Base-by-base conservation (phyloP, 2,329 filamentous ascomycete species). In the Arthroderma uncinatum region DNA sequence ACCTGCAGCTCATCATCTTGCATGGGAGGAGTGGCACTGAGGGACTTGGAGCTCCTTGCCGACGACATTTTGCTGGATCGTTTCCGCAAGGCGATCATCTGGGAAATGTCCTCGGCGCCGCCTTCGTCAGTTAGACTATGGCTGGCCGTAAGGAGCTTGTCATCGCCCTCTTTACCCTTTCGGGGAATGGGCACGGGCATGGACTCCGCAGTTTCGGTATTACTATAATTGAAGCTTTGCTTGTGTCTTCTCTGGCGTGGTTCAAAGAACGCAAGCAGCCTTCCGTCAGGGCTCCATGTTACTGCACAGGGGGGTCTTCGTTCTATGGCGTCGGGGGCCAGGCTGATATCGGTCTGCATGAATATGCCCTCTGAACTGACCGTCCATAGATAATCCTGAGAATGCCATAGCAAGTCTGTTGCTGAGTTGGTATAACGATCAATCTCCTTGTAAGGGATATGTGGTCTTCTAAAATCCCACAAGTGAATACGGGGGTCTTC, bases 361-460 rank as follows among this genome's bases (percentile, higher is more conserved):
- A 85, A 84, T 8, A 78, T 74, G 12, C 82, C 82, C 59, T 81
- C 78, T 50, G 78, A 75, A 5, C 80, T 81, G 42, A 83, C 82
- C 10, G 81, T 83, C 82, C 82, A 85, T 37, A 85, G 71, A 5
- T 82, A 71, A 65, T 84, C 81, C 67, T 82, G 80, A 54, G 81
- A 82, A 63, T 81, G 80, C 82, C 76, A 85, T 14, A 85, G 73
- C 66, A 85, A 71, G 63, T 84, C 82, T 23, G 80, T 78, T 19
- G 81, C 76, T 14, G 78, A 75, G 4, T 74, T 76, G 52, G 75
- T 71, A 63, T 82, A 80, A 57, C 76, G 77, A 64, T 78, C 75
- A 60, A 85, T 76, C 64, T 84, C 82, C 42, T 80, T 76, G 63
- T 81, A 83, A 0, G 82, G 82, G n/a, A 85, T 69, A 62, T 78